Conservation (phyloP, 495 filamentous ascomycete species). For the Tuber brumale region DNA sequence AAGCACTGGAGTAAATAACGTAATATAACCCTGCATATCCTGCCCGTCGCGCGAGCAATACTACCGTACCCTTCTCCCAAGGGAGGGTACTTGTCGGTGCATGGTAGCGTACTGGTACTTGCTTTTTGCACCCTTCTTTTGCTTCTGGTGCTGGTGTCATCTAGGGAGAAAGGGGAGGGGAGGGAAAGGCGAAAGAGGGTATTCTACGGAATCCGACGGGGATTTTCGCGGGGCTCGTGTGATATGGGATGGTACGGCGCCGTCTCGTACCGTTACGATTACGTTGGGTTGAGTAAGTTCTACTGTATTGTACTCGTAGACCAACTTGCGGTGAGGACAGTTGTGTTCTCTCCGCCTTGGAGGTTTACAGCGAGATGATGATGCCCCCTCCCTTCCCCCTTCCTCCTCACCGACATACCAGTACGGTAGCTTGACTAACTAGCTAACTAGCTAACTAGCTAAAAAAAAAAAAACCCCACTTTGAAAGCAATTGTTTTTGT, state of each 20-base stretch:
- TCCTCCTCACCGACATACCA: background rate
- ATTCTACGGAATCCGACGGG: too few relatives aligned
- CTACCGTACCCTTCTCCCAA: too few relatives aligned
- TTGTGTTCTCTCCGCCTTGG: background rate
- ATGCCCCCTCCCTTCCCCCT: background rate
- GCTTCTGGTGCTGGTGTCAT: too few relatives aligned
- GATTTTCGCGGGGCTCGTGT: background rate
- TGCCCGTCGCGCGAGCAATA: background rate
- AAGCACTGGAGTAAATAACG: background rate
- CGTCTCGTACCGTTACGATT: background rate
- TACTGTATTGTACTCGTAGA: background rate
- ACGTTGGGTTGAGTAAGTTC: background rate
- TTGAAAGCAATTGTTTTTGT: background rate
- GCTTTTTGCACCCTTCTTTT: too few relatives aligned
- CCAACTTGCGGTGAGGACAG: background rate
- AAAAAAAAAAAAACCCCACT: background rate
- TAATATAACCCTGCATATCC: conserved; percentile 5
- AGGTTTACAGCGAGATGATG: background rate
- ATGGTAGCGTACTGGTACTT: too few relatives aligned
- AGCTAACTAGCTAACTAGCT: background rate
- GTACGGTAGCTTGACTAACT: background rate
- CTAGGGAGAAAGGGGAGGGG: too few relatives aligned
- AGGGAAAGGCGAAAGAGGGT: too few relatives aligned
- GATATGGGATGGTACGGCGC: background rate
- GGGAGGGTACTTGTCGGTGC: too few relatives aligned